Evolutionary conservation across 2,329 filamentous ascomycete genomes (phyloP).

Genomic region (Rasamsonia emersonii): DNA sequence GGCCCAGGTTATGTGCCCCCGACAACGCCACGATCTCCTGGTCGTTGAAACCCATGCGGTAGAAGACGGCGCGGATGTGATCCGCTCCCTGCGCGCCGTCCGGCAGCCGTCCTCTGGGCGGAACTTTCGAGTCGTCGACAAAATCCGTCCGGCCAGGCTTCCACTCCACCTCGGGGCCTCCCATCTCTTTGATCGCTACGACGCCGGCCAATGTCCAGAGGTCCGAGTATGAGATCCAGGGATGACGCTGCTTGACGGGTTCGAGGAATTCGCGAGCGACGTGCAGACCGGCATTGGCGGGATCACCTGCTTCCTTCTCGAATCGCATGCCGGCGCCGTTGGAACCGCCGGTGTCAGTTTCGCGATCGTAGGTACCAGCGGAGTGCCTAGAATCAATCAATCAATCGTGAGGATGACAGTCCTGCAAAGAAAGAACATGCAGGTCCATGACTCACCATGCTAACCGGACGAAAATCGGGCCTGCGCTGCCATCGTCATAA

Average conservation of each 20-base stretch:
- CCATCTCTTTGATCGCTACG: slow-evolving; percentile 52
- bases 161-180: slow-evolving; percentile 51
- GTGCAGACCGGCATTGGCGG: slow-evolving; percentile 56
- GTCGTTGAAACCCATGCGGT: slow-evolving; percentile 53
- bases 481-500: slow-evolving; percentile 58
- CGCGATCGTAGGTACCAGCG: slow-evolving; percentile 53
- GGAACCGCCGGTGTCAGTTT: slow-evolving; percentile 53
- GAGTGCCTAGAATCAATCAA: slow-evolving; percentile 46
- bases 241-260: slow-evolving; percentile 49
- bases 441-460: slow-evolving; percentile 43
- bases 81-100: slow-evolving; percentile 47
- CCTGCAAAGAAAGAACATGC: not conserved
- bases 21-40: slow-evolving; percentile 51
- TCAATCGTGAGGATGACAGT: slow-evolving; percentile 7
- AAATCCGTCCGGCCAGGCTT: slow-evolving; percentile 52
- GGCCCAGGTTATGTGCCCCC: slow-evolving; percentile 50
- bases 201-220: slow-evolving; percentile 56
- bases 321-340: slow-evolving; percentile 61
- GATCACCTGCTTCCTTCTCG: slow-evolving; percentile 55
- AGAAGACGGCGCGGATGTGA: slow-evolving; percentile 49
- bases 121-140: slow-evolving; percentile 52
- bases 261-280: slow-evolving; percentile 57
- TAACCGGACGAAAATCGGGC: slow-evolving; percentile 55
- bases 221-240: slow-evolving; percentile 59
- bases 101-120: slow-evolving; percentile 49